Conservation (phyloP, 371 early-diverging fungal genomes). For the Batkoa obscura region DNA sequence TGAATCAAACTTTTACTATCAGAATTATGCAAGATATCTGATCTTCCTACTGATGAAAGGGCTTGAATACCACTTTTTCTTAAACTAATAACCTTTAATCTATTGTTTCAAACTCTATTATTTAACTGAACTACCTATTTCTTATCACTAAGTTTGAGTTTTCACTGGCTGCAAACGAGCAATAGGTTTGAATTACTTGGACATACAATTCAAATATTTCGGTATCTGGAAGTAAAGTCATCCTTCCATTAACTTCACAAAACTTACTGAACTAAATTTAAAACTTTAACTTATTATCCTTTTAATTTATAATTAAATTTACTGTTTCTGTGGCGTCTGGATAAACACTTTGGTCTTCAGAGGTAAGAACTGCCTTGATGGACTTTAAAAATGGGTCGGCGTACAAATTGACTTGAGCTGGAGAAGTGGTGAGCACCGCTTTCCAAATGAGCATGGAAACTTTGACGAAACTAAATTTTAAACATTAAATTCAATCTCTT, state of each 20-base stretch:
- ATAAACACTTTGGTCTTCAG: background rate
- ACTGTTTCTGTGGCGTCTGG: conserved; percentile 3
- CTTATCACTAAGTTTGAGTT: conserved; percentile 17
- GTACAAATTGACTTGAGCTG: conserved; percentile 6
- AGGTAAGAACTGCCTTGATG: background rate
- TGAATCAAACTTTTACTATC: conserved; percentile 28
- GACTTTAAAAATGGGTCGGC: conserved; percentile 5
- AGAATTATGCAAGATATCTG: conserved; percentile 26
- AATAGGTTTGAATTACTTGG: conserved; percentile 34
- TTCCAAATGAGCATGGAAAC: conserved; percentile 9
- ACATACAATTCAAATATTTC: conserved; percentile 42
- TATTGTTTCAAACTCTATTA: background rate
- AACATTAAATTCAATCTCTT: background rate
- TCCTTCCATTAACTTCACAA: conserved; percentile 2
- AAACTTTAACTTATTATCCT: background rate
- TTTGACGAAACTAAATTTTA: conserved; percentile 5
- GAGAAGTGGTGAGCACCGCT: conserved; percentile 1
- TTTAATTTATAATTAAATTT: background rate
- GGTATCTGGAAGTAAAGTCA: conserved; percentile 21
- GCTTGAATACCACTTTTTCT: conserved; percentile 31
- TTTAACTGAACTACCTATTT: conserved; percentile 15
- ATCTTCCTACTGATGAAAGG: conserved; percentile 25
- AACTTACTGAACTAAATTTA: conserved; percentile 3
- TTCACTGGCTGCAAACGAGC: conserved; percentile 24
- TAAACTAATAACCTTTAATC: conserved; percentile 11